Evolutionary conservation across 192 early-diverging fungal genomes (phyloP).

Genomic region (Entomortierella chlamydospora): DNA sequence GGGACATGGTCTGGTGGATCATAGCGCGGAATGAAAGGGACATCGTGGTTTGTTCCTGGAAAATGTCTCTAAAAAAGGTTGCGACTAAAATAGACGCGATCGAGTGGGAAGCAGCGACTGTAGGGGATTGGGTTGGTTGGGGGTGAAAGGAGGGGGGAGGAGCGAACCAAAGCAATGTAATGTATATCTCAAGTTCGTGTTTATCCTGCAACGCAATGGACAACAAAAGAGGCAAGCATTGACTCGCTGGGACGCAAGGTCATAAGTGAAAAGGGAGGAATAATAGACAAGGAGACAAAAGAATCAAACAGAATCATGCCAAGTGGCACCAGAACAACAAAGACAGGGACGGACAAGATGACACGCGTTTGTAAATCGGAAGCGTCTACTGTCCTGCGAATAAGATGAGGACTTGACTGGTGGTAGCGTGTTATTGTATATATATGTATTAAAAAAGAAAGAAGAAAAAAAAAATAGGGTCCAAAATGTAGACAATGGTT

Average conservation of each 20-base stretch:
- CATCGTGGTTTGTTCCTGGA: not conserved
- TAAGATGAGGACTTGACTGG: too few species aligned
- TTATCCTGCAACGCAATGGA: not conserved
- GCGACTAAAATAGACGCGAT: too few species aligned
- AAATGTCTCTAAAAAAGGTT: not conserved
- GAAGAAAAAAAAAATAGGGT: too few species aligned
- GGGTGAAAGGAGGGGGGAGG: not conserved
- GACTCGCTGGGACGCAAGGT: not conserved
- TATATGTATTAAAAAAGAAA: too few species aligned
- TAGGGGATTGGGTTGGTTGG: not conserved
- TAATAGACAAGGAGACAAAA: constrained; percentile 4
- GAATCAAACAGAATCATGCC: not conserved
- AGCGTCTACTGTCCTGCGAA: too few species aligned
- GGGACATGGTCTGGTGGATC: too few species aligned
- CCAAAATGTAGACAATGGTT: too few species aligned
- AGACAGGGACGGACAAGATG: not conserved
- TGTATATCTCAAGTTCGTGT: too few species aligned
- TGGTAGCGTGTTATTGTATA: too few species aligned
- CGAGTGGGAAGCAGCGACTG: too few species aligned
- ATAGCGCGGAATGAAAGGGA: not conserved
- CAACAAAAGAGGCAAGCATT: too few species aligned
- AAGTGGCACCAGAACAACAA: not conserved
- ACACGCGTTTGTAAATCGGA: not conserved
- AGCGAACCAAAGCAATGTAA: not conserved
- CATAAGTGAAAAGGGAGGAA: not conserved